Base-by-base conservation (phyloP, 345 rosid genomes). In the Kernera saxatilis region DNA sequence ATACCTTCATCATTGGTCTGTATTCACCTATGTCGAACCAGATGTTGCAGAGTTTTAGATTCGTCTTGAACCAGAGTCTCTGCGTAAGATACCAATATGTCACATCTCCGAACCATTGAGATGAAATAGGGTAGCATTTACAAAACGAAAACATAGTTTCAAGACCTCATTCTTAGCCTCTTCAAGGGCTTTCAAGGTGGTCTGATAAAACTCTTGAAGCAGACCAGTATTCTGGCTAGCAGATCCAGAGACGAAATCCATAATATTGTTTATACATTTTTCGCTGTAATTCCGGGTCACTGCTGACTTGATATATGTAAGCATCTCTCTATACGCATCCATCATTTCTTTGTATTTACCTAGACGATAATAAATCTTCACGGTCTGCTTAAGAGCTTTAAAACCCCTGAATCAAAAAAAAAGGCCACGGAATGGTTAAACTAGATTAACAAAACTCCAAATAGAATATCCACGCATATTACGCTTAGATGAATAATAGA, bases 31-130 rank as follows among this genome's bases (percentile, higher is more conserved):
- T 92, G 67, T 90, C 98, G 64, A 95, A 95, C 97, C 96, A 95
- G 76, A 92, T 95, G 82, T 95, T 92, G 87, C 99, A 92, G 44
- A 95, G 93, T 72, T 95, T 95, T 63, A 95, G 91, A 81, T 95
- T 95, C 17, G 98, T 95, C 85, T 92, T 95, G 83, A 95, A 95
- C 99, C 99, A 92, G 62, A 90, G 97, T 81, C 99, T 86, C 99
- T 92, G 92, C 70, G 60, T 51, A 69, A 70, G 4, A 81, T 41
- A 69, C 17, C 13, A 73, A 55, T 19, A 30, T 3, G 50, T 79
- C 65, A 73, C 71, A 61, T 72, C 40, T 37, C 64, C 14, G 17
- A 67, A 70, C 18, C 23, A 52, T 21, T 52, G 14, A 61, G 43
- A 50, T 61, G 21, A 52, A 64, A 10, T 8, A 14, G 23, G 30